Conservation (phyloP, 805 yeast genomes). For the Babjeviella inositovora region DNA sequence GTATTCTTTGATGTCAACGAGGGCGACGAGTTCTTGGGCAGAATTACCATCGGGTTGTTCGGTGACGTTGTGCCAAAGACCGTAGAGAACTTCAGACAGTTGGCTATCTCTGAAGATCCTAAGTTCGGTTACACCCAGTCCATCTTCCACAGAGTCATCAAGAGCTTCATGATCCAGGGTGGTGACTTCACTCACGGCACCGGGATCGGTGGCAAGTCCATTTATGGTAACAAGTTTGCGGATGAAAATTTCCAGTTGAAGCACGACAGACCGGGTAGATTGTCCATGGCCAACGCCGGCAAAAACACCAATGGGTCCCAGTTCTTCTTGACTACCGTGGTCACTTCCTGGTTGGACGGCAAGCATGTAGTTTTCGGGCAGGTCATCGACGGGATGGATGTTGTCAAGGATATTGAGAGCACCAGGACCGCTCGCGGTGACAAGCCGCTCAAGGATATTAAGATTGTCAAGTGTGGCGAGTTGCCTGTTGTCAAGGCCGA, state of each 20-base stretch:
- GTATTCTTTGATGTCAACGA: slow-evolving; percentile 79
- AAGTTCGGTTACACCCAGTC: slow-evolving; percentile 44
- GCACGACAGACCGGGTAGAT: slow-evolving; percentile 53
- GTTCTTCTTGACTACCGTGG: slow-evolving; percentile 87
- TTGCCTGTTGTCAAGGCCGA: slow-evolving; percentile 17
- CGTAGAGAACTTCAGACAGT: slow-evolving; percentile 73
- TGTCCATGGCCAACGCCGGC: slow-evolving; percentile 76
- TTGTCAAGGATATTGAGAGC: slow-evolving; percentile 58
- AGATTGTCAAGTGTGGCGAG: slow-evolving; percentile 61
- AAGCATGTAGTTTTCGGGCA: slow-evolving; percentile 95
- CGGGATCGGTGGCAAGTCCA: slow-evolving; percentile 65
- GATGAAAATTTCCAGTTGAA: slow-evolving; percentile 57
- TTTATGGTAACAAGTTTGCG: slow-evolving; percentile 48
- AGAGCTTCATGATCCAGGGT: slow-evolving; percentile 65
- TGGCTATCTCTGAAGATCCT: slow-evolving; percentile 64
- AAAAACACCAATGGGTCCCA: slow-evolving; percentile 81
- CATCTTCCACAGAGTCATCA: slow-evolving; percentile 59
- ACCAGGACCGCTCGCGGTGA: slow-evolving; percentile 60
- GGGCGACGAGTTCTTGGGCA: slow-evolving; percentile 64
- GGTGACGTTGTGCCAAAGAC: slow-evolving; percentile 83
- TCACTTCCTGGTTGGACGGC: slow-evolving; percentile 85
- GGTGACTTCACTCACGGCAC: slow-evolving; percentile 61
- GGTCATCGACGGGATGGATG: slow-evolving; percentile 78
- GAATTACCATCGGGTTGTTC: slow-evolving; percentile 75
- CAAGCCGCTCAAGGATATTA: slow-evolving; percentile 51